A percentile compares a stretch with the other conserved stretches of the same genome.
Evolutionary conservation across 495 filamentous ascomycete genomes (phyloP).

Genomic region (Talaromyces thailandensis): DNA sequence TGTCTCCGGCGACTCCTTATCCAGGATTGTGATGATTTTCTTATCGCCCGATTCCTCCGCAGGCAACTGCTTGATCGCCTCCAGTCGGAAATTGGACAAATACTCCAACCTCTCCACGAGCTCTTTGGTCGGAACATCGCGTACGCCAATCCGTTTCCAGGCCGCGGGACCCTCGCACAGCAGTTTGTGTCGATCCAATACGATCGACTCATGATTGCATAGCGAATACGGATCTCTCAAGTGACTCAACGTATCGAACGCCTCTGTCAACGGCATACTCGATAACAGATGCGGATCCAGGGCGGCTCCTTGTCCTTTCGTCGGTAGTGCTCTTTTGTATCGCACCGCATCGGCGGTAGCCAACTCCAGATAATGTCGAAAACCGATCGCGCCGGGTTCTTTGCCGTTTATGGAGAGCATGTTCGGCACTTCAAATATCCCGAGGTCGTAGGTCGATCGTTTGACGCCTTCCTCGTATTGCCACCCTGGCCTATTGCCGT

Average conservation of each 20-base stretch:
- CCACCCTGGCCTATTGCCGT: not conserved
- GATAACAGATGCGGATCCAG: conserved; percentile 25
- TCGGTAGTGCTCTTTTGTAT: conserved; percentile 10
- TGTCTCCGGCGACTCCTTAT: conserved; percentile 31
- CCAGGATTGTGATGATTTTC: conserved; percentile 24
- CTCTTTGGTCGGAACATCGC: conserved; percentile 23
- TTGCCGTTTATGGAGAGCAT: conserved; percentile 68
- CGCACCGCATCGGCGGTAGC: conserved; percentile 53
- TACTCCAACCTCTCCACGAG: conserved; percentile 35
- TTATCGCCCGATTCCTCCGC: conserved; percentile 9
- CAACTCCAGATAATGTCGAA: conserved; percentile 62
- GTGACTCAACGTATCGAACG: conserved; percentile 30
- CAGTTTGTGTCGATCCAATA: conserved; percentile 26
- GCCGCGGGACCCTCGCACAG: conserved; percentile 24
- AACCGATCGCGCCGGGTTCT: conserved; percentile 70
- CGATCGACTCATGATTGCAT: conserved; percentile 20
- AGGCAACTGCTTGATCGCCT: conserved; percentile 21
- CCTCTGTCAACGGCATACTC: conserved; percentile 20
- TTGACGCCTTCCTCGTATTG: conserved; percentile 14
- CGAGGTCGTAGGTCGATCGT: conserved; percentile 48
- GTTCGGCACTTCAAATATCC: conserved; percentile 53
- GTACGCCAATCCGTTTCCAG: conserved; percentile 35
- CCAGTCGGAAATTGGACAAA: conserved; percentile 30
- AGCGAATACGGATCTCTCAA: conserved; percentile 24
- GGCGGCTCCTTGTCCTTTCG: conserved; percentile 3